Conservation (phyloP, 208 protist species). For the Leishmania guyanensis region DNA sequence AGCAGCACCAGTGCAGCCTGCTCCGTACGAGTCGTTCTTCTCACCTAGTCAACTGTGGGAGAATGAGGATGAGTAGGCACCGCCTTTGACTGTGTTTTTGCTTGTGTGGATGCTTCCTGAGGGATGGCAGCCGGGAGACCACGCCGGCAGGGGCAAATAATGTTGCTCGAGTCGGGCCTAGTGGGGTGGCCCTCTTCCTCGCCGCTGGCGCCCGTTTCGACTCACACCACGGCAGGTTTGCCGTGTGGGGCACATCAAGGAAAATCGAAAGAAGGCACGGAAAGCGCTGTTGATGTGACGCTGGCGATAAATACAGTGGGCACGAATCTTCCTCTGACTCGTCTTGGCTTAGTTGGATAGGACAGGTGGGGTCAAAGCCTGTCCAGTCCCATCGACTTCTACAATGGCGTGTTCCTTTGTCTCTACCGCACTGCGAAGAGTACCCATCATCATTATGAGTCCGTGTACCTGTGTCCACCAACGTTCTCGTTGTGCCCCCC, state of each 20-base stretch:
- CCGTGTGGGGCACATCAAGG: neutral
- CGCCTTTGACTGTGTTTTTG: neutral
- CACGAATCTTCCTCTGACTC: neutral
- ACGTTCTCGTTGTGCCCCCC: neutral
- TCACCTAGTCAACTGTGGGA: constrained; percentile 10
- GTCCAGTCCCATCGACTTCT: neutral
- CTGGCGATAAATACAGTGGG: neutral
- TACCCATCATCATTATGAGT: neutral
- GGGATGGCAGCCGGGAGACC: neutral
- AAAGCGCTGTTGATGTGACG: neutral
- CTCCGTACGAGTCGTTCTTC: constrained; percentile 14
- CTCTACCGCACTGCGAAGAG: no score
- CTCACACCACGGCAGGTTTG: no score
- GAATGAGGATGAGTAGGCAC: neutral
- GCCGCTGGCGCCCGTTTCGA: neutral
- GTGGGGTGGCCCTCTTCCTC: neutral
- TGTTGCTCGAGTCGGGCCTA: neutral
- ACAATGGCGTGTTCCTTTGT: neutral
- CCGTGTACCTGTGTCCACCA: neutral
- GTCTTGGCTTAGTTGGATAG: no score
- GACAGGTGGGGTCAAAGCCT: neutral
- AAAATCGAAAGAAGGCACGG: neutral
- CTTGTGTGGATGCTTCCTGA: neutral
- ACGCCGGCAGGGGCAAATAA: neutral
- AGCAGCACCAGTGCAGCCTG: neutral